Percentiles rank a stretch among this genome's conserved stretches.
Conservation (phyloP, 1,284 basidiomycete species). For the Austroboletus novae-zelandiae region DNA sequence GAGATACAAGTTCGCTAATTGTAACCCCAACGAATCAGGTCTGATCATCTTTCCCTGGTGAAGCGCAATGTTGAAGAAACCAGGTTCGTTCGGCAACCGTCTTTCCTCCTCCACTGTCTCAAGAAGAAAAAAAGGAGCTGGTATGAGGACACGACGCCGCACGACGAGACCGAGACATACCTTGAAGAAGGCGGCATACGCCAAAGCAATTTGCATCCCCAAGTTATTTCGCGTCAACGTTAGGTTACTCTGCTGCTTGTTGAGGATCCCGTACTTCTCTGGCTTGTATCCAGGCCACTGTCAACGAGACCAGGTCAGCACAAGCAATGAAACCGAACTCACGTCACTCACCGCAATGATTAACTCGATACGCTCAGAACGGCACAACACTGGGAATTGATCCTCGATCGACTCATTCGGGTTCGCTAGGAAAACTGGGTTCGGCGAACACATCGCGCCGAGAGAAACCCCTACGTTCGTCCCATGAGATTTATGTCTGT, state of each 20-base stretch:
- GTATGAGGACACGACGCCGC: background rate
- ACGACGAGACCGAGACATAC: background rate
- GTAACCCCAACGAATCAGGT: constrained; percentile 12
- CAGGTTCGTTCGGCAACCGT: background rate
- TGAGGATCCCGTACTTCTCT: background rate
- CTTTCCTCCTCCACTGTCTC: constrained; percentile 8
- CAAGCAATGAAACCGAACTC: background rate
- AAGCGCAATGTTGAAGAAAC: constrained; percentile 14
- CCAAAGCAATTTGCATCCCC: background rate
- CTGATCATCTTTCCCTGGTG: constrained; percentile 3
- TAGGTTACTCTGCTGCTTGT: background rate
- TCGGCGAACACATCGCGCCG: background rate
- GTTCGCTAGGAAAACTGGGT: background rate
- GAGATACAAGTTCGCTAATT: constrained; percentile 13
- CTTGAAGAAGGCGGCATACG: constrained; percentile 8
- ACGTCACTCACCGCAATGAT: constrained; percentile 7
- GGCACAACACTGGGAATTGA: background rate
- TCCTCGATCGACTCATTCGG: background rate
- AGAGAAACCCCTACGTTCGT: background rate
- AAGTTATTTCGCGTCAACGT: constrained; percentile 8
- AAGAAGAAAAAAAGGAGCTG: background rate
- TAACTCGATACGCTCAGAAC: background rate
- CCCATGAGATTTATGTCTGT: background rate
- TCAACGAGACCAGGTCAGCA: background rate
- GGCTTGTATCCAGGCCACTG: constrained; percentile 20